Conservation (phyloP, 257 asterid genomes). For the Forsythia suspensa region DNA sequence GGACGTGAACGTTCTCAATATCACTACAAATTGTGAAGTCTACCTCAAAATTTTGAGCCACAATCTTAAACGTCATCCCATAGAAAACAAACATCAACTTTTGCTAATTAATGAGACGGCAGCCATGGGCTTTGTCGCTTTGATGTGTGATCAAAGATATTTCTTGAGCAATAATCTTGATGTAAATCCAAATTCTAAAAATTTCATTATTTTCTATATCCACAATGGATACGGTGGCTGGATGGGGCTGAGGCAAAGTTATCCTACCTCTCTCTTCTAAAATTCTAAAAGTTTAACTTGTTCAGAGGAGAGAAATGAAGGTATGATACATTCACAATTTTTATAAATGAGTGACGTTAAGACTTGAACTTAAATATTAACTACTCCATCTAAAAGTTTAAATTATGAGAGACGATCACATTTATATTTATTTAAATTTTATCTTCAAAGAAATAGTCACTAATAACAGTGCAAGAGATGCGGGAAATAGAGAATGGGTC, state of each 20-base stretch:
- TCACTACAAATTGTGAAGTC: neutral
- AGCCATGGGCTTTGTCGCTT: neutral
- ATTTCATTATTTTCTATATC: neutral
- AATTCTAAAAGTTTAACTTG: too few species aligned
- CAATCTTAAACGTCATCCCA: neutral
- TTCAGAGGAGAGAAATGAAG: neutral
- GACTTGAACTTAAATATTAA: neutral
- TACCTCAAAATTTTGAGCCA: conserved; percentile 19
- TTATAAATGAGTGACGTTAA: neutral
- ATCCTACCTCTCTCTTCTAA: neutral
- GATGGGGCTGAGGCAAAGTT: neutral
- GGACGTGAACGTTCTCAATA: conserved; percentile 8
- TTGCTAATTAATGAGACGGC: conserved; percentile 16
- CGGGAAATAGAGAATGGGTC: neutral
- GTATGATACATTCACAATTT: too few species aligned
- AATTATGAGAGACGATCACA: too few species aligned
- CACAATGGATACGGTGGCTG: neutral
- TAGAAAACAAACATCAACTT: conserved; percentile 14
- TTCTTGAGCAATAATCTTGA: neutral
- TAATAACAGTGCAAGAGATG: neutral
- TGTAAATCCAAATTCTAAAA: neutral
- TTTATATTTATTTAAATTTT: too few species aligned
- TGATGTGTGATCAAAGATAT: neutral
- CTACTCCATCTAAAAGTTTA: neutral
- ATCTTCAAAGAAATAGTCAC: neutral